Evolutionary conservation across 192 early-diverging fungal species (phyloP).

Genomic region (Spinellus fusiger): DNA sequence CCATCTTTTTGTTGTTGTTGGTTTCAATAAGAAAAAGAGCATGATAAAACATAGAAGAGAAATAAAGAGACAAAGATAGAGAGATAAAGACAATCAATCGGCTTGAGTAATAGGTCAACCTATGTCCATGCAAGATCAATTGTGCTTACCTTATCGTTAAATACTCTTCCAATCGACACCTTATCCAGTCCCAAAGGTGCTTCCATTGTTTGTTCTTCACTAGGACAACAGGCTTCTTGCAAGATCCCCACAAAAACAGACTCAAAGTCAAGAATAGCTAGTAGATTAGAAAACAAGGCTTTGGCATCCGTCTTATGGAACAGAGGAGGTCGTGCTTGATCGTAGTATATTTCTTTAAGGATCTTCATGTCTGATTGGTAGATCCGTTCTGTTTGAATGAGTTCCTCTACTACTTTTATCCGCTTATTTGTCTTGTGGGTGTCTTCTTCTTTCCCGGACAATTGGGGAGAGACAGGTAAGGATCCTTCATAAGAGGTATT

Average conservation of each 20-base stretch:
- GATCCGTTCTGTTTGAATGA: constrained; percentile 69
- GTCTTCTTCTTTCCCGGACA: constrained; percentile 8
- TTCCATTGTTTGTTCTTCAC: not conserved
- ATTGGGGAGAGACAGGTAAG: constrained; percentile 9
- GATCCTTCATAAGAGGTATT: not conserved
- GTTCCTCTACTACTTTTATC: constrained; percentile 64
- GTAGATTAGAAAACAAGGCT: constrained; percentile 74
- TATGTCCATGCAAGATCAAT: not conserved
- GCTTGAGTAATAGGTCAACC: no score
- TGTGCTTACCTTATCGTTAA: constrained; percentile 41
- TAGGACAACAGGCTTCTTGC: constrained; percentile 46
- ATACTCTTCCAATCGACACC: constrained; percentile 42
- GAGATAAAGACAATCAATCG: no score
- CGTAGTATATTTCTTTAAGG: constrained; percentile 64
- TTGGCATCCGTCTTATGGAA: constrained; percentile 54
- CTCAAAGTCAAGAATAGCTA: constrained; percentile 63
- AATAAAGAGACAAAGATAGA: no score
- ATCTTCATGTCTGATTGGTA: constrained; percentile 74
- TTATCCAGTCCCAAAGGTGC: constrained; percentile 18
- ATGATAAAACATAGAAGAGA: not conserved
- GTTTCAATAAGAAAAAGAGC: not conserved
- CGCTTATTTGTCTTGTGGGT: constrained; percentile 42
- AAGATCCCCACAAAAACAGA: constrained; percentile 59
- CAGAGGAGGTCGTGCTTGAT: constrained; percentile 48
- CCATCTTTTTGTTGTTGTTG: constrained; percentile 3